These are phyloP conservation scores for Nemania diffusa DNA, from an alignment of 2,329 filamentous ascomycete genomes.

Conservation along the genomic window DNA sequence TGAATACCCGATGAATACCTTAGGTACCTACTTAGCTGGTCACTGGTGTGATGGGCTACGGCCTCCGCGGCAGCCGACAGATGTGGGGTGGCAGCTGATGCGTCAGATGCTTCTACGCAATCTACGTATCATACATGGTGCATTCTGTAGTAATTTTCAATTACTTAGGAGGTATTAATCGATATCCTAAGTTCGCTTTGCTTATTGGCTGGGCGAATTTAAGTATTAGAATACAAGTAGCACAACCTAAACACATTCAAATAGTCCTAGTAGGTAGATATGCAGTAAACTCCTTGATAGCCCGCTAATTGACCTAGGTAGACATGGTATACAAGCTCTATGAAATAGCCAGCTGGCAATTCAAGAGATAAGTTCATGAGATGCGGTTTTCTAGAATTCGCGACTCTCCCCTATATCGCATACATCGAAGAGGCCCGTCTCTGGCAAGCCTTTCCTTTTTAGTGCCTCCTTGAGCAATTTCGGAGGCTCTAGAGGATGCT, in stretches of 20 bases:
- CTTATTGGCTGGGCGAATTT: too few relatives aligned
- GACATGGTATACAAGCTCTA: neutral
- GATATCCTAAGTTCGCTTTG: too few relatives aligned
- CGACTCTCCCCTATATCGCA: slow-evolving; percentile 86
- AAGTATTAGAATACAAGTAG: too few relatives aligned
- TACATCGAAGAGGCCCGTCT: slow-evolving; percentile 81
- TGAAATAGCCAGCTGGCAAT: neutral
- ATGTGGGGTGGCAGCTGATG: neutral
- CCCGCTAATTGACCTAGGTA: neutral
- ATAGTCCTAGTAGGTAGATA: too few relatives aligned
- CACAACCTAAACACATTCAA: too few relatives aligned
- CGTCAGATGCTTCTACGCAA: too few relatives aligned
- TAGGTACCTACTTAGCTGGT: too few relatives aligned
- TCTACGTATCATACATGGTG: too few relatives aligned
- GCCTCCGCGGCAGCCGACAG: neutral
- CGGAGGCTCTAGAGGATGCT: slow-evolving; percentile 88
- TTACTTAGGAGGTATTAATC: too few relatives aligned
- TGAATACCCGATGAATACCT: neutral
- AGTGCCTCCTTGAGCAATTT: slow-evolving; percentile 76
- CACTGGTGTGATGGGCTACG: neutral
- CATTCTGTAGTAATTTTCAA: too few relatives aligned
- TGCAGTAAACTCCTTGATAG: too few relatives aligned
- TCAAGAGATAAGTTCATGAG: neutral
- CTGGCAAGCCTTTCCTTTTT: slow-evolving; percentile 70
- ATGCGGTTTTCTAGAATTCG: slow-evolving; percentile 66